phyloP scores from a whole-genome alignment of 2,329 filamentous ascomycete species.

The Paracoccidioides brasiliensis region DNA sequence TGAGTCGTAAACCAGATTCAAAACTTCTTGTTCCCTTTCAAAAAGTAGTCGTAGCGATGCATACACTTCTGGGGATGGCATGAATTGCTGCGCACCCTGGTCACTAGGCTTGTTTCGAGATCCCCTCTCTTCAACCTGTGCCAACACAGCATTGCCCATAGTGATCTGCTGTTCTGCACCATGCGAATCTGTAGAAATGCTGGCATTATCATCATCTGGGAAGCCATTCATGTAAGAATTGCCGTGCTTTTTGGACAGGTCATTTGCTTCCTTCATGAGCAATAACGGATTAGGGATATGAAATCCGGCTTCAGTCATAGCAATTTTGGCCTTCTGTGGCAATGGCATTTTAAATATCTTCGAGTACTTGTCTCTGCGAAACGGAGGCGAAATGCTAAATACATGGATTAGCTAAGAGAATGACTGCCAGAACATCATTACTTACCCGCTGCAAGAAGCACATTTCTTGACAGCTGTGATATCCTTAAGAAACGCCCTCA shows the following conservation, averaged over 20 bases:
- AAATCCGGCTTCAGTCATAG: constrained; percentile 59
- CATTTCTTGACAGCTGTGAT: constrained; percentile 61
- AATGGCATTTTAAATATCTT: constrained; percentile 87
- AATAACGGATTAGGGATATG: constrained; percentile 59
- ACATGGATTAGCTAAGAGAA: neutral
- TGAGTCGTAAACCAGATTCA: constrained; percentile 74
- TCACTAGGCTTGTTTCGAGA: constrained; percentile 23
- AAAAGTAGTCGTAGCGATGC: constrained; percentile 69
- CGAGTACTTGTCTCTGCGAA: constrained; percentile 77
- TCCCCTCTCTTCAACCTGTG: constrained; percentile 14
- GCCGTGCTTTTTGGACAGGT: constrained; percentile 23
- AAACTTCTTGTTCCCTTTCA: constrained; percentile 69
- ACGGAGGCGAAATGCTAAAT: constrained; percentile 59
- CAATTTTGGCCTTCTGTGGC: constrained; percentile 57
- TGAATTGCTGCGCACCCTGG: constrained; percentile 51
- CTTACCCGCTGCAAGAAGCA: constrained; percentile 45
- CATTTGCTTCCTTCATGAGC: constrained; percentile 38
- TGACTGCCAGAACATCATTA: neutral
- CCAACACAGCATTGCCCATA: constrained; percentile 37
- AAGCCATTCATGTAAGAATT: constrained; percentile 10
- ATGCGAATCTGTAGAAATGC: constrained; percentile 40
- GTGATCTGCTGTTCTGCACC: constrained; percentile 47
- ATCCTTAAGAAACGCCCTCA: constrained; percentile 68
- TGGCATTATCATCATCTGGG: constrained; percentile 38
- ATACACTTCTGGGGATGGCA: constrained; percentile 72